Evolutionary conservation across 2,329 filamentous ascomycete genomes (phyloP).

Genomic region (Trichoderma oligosporum): DNA sequence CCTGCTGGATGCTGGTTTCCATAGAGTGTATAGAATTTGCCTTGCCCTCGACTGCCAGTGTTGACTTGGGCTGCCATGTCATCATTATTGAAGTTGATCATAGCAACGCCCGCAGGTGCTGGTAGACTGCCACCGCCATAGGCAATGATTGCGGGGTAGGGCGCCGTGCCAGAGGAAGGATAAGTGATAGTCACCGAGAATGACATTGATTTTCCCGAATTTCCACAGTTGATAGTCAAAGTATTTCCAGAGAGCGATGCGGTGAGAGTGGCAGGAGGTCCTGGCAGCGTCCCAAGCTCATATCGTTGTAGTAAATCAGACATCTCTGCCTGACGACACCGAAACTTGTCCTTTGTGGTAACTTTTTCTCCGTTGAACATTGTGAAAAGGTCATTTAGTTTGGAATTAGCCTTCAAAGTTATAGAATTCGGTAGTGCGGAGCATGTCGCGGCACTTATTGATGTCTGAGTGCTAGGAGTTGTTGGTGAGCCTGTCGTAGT

Average conservation of each 20-base stretch:
- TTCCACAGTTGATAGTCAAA: background rate
- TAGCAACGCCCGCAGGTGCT: background rate
- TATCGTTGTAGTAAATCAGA: background rate
- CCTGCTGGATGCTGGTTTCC: background rate
- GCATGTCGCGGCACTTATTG: background rate
- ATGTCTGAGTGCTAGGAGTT: background rate
- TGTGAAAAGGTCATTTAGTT: constrained; percentile 4
- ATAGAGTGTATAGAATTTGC: constrained; percentile 8
- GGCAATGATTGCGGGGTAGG: constrained; percentile 3
- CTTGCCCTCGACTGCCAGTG: constrained; percentile 3
- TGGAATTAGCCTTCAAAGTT: background rate
- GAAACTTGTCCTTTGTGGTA: background rate
- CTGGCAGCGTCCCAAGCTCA: constrained; percentile 10
- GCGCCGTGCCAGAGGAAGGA: constrained; percentile 2
- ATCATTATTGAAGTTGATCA: constrained; percentile 13
- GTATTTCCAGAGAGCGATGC: constrained; percentile 9
- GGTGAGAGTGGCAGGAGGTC: background rate
- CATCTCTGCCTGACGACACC: constrained; percentile 4
- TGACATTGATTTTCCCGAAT: constrained; percentile 4
- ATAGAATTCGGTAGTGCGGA: background rate
- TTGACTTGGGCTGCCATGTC: constrained; percentile 9
- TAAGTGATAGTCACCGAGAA: constrained; percentile 5
- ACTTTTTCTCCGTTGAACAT: constrained; percentile 5
- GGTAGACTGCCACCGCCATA: constrained; percentile 9
- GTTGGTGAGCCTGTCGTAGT: background rate